Evolutionary conservation across 129 eudicot genomes (phyloP).

Genomic region (Tanacetum coccineum): DNA sequence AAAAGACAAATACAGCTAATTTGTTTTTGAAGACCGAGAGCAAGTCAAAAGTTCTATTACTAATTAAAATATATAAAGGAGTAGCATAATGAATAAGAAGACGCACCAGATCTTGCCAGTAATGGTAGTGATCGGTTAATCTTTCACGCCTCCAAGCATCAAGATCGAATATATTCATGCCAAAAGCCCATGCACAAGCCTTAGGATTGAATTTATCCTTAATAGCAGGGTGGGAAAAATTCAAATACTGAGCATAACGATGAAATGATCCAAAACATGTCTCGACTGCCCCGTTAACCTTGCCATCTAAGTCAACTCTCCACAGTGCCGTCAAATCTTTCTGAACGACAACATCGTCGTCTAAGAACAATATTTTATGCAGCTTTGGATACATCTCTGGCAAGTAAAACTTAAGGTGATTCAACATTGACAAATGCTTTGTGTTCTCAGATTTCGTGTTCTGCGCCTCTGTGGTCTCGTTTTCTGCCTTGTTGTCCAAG

Average conservation of each 20-base stretch:
- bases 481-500: slow-evolving; percentile 65
- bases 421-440: slow-evolving; percentile 64
- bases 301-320: slow-evolving; percentile 73
- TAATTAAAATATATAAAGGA: not conserved
- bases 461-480: slow-evolving; percentile 54
- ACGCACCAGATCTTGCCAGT: slow-evolving; percentile 71
- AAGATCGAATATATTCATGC: slow-evolving; percentile 79
- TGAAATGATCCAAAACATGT: slow-evolving; percentile 89
- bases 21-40: not conserved
- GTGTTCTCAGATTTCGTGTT: slow-evolving; percentile 54
- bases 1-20: not conserved
- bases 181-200: slow-evolving; percentile 87
- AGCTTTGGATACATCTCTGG: slow-evolving; percentile 85
- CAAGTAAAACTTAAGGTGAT: slow-evolving; percentile 73
- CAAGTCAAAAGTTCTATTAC: not conserved
- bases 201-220: slow-evolving; percentile 61
- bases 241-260: slow-evolving; percentile 63
- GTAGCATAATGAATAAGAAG: not conserved
- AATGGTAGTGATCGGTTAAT: slow-evolving; percentile 65
- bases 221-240: slow-evolving; percentile 69
- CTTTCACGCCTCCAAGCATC: slow-evolving; percentile 80
- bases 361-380: slow-evolving; percentile 65
- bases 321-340: slow-evolving; percentile 77
- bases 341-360: slow-evolving; percentile 90
- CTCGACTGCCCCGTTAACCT: slow-evolving; percentile 81